phyloP scores from a whole-genome alignment of 805 yeast species.

The Kuraishia capsulata region DNA sequence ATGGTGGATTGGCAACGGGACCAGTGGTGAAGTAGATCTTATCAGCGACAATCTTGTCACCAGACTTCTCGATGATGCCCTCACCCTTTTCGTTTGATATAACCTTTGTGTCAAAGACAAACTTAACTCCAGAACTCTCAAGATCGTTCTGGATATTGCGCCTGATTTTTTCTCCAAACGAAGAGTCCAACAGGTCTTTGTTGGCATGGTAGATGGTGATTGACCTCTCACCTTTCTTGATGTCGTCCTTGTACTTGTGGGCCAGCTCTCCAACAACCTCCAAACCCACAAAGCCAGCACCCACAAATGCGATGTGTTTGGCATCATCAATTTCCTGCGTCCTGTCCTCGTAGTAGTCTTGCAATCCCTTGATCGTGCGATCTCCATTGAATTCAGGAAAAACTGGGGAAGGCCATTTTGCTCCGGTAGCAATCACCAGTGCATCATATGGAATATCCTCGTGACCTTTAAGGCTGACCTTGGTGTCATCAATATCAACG shows the following conservation, averaged over 20 bases:
- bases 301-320: constrained; percentile 17
- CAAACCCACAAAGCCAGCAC: constrained; percentile 22
- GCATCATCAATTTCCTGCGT: constrained; percentile 10
- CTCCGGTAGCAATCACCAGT: constrained; percentile 21
- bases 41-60: neutral
- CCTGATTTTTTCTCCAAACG: neutral
- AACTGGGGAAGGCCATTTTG: constrained; percentile 18
- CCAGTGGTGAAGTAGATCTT: constrained; percentile 5
- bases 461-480: constrained; percentile 8
- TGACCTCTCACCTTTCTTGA: constrained; percentile 7
- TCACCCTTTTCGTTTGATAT: no score
- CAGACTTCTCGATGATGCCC: neutral
- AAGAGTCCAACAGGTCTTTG: constrained; percentile 6
- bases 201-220: constrained; percentile 15
- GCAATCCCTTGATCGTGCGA: neutral
- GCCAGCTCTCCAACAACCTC: constrained; percentile 24
- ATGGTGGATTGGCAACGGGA: constrained; percentile 2
- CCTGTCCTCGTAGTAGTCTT: constrained; percentile 3
- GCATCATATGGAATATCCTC: constrained; percentile 12
- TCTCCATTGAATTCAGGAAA: constrained; percentile 12
- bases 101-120: constrained; percentile 6
- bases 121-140: constrained; percentile 3
- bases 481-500: constrained; percentile 8
- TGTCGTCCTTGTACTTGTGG: constrained; percentile 7
- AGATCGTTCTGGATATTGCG: neutral